phyloP scores from a whole-genome alignment of 768 basidiomycete genomes.

The Boletus tylopilopsis region DNA sequence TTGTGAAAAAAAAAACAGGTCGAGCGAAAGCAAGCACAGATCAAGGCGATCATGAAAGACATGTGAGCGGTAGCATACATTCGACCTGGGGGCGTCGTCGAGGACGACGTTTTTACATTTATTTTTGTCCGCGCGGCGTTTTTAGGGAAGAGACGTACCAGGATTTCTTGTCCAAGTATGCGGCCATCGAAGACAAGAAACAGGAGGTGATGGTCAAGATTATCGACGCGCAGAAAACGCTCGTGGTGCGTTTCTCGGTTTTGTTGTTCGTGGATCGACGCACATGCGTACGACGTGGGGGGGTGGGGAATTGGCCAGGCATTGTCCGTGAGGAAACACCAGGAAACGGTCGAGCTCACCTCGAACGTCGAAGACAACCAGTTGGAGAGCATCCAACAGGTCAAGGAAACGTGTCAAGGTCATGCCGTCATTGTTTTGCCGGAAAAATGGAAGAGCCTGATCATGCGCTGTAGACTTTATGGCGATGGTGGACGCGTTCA shows the following conservation, averaged over 20 bases:
- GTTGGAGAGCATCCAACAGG: slow-evolving; percentile 17
- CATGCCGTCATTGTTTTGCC: not conserved
- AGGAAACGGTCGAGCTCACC: slow-evolving; percentile 18
- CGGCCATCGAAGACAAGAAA: slow-evolving; percentile 24
- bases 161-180: slow-evolving; percentile 23
- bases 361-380: slow-evolving; percentile 25
- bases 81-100: not conserved
- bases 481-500: slow-evolving; percentile 20
- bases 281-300: not conserved
- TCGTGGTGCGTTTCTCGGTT: slow-evolving; percentile 23
- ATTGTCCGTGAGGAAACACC: slow-evolving; percentile 27
- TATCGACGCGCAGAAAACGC: slow-evolving; percentile 17
- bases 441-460: no score
- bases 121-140: not conserved
- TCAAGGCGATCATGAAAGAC: slow-evolving; percentile 15
- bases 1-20: no score
- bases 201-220: slow-evolving; percentile 28
- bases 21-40: slow-evolving; percentile 15
- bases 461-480: slow-evolving; percentile 10
- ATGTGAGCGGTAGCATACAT: slow-evolving; percentile 23
- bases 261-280: no score
- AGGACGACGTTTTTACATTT: no score
- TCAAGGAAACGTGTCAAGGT: slow-evolving; percentile 23
- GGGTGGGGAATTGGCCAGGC: no score
- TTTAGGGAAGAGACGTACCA: slow-evolving; percentile 25